Percentiles rank a stretch among this genome's conserved stretches.
Evolutionary conservation across 306 rosid species (phyloP).

Genomic region (Gynostemma pentaphyllum): DNA sequence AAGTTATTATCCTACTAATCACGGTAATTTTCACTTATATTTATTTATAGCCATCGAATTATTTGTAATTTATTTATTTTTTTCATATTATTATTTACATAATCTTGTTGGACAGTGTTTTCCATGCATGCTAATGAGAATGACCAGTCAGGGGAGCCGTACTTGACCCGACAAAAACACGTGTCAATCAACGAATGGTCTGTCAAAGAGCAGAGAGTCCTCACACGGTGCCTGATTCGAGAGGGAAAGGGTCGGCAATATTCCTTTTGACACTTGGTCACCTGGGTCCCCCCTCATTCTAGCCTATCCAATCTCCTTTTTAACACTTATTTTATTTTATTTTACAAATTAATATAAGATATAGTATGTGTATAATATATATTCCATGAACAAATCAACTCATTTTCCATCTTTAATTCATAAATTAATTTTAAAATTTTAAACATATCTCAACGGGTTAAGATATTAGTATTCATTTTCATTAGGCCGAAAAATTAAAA

Average conservation of each 20-base stretch:
- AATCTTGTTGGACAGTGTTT: background rate
- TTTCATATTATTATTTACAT: background rate
- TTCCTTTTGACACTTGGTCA: constrained; percentile 8
- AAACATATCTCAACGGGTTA: no score
- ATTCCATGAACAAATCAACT: constrained; percentile 3
- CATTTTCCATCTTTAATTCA: background rate
- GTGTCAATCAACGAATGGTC: background rate
- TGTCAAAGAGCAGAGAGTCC: background rate
- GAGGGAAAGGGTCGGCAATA: constrained; percentile 11
- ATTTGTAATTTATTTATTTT: background rate
- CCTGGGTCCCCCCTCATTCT: background rate
- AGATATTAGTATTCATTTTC: no score
- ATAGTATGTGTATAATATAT: background rate
- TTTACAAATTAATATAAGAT: background rate
- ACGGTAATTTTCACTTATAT: no score
- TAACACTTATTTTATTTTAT: fast-evolving
- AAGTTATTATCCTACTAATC: no score
- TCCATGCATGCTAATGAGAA: constrained; percentile 11
- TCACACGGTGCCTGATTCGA: constrained; percentile 11
- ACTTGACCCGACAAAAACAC: constrained; percentile 8
- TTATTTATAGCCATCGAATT: background rate
- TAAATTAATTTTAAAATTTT: no score
- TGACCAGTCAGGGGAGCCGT: constrained; percentile 12
- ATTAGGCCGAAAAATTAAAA: no score
- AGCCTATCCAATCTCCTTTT: background rate